Evolutionary conservation across 108 stramenopile genomes (phyloP).

Genomic region (Pelagomonas calceolata): DNA sequence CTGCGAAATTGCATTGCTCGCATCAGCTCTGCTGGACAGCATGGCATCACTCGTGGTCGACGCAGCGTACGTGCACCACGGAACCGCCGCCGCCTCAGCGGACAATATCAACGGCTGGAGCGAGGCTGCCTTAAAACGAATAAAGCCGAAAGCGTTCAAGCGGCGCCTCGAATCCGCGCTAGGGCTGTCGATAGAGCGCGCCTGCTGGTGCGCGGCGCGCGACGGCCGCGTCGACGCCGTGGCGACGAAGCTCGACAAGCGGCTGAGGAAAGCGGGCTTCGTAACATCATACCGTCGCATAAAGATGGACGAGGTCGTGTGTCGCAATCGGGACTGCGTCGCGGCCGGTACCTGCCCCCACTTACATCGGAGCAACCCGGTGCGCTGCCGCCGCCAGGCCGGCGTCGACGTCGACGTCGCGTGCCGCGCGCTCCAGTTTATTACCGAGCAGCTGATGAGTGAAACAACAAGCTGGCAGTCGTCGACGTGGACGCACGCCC

Average conservation of each 20-base stretch:
- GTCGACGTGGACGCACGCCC: too few relatives aligned
- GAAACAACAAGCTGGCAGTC: too few relatives aligned
- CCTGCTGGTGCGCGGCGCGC: neutral
- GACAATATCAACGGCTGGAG: neutral
- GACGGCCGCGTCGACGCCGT: neutral
- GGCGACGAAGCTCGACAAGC: neutral
- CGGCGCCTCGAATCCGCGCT: neutral
- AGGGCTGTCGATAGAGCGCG: neutral
- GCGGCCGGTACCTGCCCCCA: neutral
- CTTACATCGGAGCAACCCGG: neutral
- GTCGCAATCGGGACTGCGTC: neutral
- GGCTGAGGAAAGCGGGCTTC: neutral
- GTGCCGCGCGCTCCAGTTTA: neutral
- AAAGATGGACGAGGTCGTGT: neutral
- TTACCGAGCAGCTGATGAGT: neutral
- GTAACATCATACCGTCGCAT: neutral
- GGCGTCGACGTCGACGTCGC: conserved; percentile 1
- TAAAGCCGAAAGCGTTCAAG: neutral
- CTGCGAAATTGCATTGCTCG: too few relatives aligned
- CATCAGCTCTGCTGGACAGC: too few relatives aligned
- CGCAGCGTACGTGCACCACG: neutral
- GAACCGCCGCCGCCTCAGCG: neutral
- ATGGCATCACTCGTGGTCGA: neutral
- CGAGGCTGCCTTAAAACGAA: neutral
- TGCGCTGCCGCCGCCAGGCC: neutral